Evolutionary conservation across 306 rosid species (phyloP).

Genomic region (Quercus suber): DNA sequence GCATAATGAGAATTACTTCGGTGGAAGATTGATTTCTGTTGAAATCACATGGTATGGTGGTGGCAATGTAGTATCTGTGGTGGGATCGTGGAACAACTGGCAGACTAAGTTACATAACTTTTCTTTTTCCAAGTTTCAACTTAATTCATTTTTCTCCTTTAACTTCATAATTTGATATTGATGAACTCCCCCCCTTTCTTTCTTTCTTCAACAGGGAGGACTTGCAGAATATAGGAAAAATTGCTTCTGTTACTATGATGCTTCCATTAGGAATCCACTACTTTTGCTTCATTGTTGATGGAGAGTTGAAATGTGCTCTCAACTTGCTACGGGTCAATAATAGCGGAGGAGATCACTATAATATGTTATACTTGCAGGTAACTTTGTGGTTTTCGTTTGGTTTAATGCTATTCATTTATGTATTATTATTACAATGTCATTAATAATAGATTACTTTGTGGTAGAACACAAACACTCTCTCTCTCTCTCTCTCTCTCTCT

Average conservation of each 20-base stretch:
- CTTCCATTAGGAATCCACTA: conserved; percentile 67
- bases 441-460: neutral
- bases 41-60: too few species aligned
- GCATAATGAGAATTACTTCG: too few species aligned
- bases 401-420: neutral
- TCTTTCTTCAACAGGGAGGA: conserved; percentile 48
- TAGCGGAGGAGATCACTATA: conserved; percentile 50
- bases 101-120: too few species aligned
- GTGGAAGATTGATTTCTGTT: too few species aligned
- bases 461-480: neutral
- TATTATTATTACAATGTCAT: neutral
- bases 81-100: too few species aligned
- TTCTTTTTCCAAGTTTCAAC: neutral
- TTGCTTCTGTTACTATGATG: conserved; percentile 40
- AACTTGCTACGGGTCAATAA: conserved; percentile 56
- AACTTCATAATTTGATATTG: conserved; percentile 10
- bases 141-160: conserved; percentile 8
- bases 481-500: too few species aligned
- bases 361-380: conserved; percentile 86
- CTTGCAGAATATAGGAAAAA: conserved; percentile 43
- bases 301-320: conserved; percentile 63
- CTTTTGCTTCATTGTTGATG: conserved; percentile 78
- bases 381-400: neutral
- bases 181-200: conserved; percentile 15
- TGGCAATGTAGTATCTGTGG: too few species aligned